phyloP scores from a whole-genome alignment of 148 eudicot species.

The Drosera capensis region DNA sequence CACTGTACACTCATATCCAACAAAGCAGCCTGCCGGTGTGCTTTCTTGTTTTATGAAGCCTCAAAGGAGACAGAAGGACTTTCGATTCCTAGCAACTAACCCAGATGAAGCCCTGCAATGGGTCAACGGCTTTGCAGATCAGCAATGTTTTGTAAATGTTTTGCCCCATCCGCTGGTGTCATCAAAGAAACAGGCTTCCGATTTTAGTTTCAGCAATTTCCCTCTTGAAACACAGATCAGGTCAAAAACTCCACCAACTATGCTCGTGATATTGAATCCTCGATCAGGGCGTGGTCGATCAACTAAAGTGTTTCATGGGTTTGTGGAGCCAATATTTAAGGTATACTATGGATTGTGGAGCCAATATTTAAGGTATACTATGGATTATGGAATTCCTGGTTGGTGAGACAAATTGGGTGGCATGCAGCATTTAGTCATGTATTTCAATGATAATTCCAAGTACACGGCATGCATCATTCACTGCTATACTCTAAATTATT shows the following conservation, averaged over 20 bases:
- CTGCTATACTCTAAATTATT: no score
- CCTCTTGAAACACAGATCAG: conserved; percentile 48
- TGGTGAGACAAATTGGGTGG: not conserved
- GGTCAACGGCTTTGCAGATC: conserved; percentile 95
- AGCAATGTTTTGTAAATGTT: conserved; percentile 77
- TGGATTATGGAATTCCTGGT: not conserved
- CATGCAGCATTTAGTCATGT: not conserved
- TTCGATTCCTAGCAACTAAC: conserved; percentile 68
- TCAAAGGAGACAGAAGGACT: conserved; percentile 66
- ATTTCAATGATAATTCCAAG: not conserved
- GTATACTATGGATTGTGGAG: conserved; percentile 18
- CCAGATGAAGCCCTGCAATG: conserved; percentile 85
- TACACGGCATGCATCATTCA: not conserved
- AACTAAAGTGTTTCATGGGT: conserved; percentile 72
- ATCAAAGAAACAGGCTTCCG: conserved; percentile 66
- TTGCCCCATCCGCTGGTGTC: conserved; percentile 87
- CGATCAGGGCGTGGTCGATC: conserved; percentile 94
- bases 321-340: conserved; percentile 92
- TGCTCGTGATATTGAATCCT: conserved; percentile 89
- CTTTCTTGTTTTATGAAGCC: conserved; percentile 52
- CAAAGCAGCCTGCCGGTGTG: conserved; percentile 30
- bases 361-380: no score
- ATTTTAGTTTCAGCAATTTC: conserved; percentile 41
- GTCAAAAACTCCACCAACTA: conserved; percentile 79
- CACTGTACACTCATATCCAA: conserved; percentile 77